phyloP scores from a whole-genome alignment of 495 filamentous ascomycete genomes.

The Xylaria intraflava region DNA sequence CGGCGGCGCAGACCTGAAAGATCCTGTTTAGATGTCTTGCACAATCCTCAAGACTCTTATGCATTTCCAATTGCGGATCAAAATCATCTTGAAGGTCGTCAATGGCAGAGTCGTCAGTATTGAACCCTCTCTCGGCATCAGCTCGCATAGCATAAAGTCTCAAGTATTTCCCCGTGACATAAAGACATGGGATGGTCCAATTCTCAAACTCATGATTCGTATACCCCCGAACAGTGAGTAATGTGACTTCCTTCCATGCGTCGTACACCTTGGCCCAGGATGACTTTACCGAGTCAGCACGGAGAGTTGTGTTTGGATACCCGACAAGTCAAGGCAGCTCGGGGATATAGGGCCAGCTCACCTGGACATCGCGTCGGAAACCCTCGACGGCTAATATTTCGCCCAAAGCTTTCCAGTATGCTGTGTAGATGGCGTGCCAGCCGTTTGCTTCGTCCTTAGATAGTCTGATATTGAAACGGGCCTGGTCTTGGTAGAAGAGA shows the following conservation, averaged over 20 bases:
- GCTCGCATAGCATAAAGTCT: constrained; percentile 83
- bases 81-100: constrained; percentile 68
- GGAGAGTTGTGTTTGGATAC: not conserved
- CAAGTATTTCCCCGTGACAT: constrained; percentile 74
- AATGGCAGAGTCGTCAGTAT: constrained; percentile 36
- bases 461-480: constrained; percentile 31
- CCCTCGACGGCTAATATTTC: constrained; percentile 56
- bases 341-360: not conserved
- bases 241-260: constrained; percentile 73
- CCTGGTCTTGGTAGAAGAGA: constrained; percentile 20
- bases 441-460: constrained; percentile 58
- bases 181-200: constrained; percentile 87
- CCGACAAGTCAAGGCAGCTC: too few relatives aligned
- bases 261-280: constrained; percentile 74
- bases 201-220: constrained; percentile 60
- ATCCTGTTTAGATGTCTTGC: constrained; percentile 81
- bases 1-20: constrained; percentile 79
- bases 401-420: constrained; percentile 74
- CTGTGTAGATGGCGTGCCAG: constrained; percentile 76
- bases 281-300: constrained; percentile 30
- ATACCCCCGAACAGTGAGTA: constrained; percentile 67
- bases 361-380: constrained; percentile 28
- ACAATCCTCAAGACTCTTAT: constrained; percentile 80
- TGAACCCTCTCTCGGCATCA: constrained; percentile 55
- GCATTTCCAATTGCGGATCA: constrained; percentile 60